Percentiles rank a stretch among this genome's conserved stretches.
Evolutionary conservation across 768 basidiomycete species (phyloP).

Genomic region (Boletus fagicola): DNA sequence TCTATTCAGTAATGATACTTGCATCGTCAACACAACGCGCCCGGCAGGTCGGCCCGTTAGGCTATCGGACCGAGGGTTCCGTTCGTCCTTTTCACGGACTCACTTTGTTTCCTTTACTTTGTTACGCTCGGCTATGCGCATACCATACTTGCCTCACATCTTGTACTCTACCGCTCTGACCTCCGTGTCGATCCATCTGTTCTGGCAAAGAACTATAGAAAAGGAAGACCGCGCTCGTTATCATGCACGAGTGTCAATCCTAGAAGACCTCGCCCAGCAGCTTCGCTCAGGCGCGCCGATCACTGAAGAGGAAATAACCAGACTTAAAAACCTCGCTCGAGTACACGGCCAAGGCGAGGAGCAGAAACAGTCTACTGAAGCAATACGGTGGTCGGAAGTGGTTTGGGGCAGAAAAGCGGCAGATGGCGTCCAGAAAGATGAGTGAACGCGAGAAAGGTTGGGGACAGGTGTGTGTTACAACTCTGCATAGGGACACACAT

Average conservation of each 20-base stretch:
- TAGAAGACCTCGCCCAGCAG: constrained; percentile 56
- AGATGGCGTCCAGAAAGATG: constrained; percentile 23
- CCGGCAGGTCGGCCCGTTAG: not conserved
- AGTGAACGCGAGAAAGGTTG: constrained; percentile 40
- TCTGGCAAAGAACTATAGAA: constrained; percentile 48
- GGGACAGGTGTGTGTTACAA: constrained; percentile 36
- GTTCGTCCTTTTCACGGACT: not conserved
- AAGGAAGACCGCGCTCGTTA: constrained; percentile 54
- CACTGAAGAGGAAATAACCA: constrained; percentile 49
- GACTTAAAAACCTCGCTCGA: constrained; percentile 54
- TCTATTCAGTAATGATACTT: not conserved
- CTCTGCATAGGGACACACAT: not conserved
- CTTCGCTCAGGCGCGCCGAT: constrained; percentile 47
- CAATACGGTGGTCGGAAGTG: constrained; percentile 51
- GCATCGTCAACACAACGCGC: not conserved
- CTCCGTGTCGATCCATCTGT: constrained; percentile 66
- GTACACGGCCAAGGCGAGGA: constrained; percentile 26
- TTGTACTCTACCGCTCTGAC: constrained; percentile 64
- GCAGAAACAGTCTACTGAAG: constrained; percentile 10
- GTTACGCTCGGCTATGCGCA: constrained; percentile 17
- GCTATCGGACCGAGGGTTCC: not conserved
- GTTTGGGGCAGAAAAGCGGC: constrained; percentile 41
- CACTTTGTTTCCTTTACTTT: not conserved
- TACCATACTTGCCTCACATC: constrained; percentile 59
- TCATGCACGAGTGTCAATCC: constrained; percentile 58